A percentile compares a stretch with the other conserved stretches of the same genome.
These are phyloP conservation scores for Sclerotinia spermophila DNA, from an alignment of 2,329 filamentous ascomycete genomes.

Conservation along the genomic window DNA sequence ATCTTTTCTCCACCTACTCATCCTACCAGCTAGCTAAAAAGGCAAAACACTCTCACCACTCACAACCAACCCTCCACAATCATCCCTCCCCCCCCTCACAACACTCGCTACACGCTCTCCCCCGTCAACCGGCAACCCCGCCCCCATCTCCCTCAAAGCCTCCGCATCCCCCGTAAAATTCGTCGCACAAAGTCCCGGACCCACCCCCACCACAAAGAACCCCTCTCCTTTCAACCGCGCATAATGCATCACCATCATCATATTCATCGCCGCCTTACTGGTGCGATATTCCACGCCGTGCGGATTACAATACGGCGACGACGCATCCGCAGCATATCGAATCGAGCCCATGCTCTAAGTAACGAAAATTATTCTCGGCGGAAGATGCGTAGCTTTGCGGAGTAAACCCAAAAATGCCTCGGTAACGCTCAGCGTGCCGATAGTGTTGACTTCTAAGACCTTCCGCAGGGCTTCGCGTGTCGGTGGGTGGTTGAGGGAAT, in stretches of 20 bases:
- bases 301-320: slow-evolving; percentile 15
- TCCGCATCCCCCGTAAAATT: slow-evolving; percentile 13
- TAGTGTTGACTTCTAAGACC: slow-evolving; percentile 18
- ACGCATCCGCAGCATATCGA: slow-evolving; percentile 19
- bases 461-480: slow-evolving; percentile 8
- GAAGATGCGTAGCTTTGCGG: not conserved
- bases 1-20: no score
- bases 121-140: slow-evolving; percentile 36
- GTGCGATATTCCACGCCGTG: slow-evolving; percentile 15
- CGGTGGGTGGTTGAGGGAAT: not conserved
- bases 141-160: slow-evolving; percentile 16
- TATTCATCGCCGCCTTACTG: slow-evolving; percentile 21
- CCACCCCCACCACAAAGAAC: slow-evolving; percentile 20
- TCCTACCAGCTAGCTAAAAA: not conserved
- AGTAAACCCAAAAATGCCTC: slow-evolving; percentile 26
- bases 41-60: slow-evolving; percentile 24
- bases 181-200: slow-evolving; percentile 26
- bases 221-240: slow-evolving; percentile 18
- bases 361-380: slow-evolving; percentile 24
- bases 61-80: slow-evolving; percentile 26
- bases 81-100: slow-evolving; percentile 27
- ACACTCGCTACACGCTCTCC: slow-evolving; percentile 31
- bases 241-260: slow-evolving; percentile 18
- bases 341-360: slow-evolving; percentile 22
- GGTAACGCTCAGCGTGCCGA: slow-evolving; percentile 19